Conservation (phyloP, 192 early-diverging fungal genomes). For the Coemansia sp. region DNA sequence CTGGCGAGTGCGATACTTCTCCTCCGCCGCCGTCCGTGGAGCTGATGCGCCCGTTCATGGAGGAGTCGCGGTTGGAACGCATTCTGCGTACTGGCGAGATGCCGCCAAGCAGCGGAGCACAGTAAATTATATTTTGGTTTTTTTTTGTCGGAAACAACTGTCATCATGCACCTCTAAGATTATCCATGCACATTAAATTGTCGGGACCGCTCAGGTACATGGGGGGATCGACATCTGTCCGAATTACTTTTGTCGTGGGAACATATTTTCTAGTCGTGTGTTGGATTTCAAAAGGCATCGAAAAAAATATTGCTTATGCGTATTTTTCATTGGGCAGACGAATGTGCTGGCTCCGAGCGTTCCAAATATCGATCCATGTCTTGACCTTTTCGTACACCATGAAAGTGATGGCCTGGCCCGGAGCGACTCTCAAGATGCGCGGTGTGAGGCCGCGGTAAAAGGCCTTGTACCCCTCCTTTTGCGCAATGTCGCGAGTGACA, state of each 20-base stretch:
- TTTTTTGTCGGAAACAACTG: no score
- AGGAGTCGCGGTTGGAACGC: slow-evolving; percentile 31
- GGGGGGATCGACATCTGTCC: no score
- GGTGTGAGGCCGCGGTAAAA: slow-evolving; percentile 97
- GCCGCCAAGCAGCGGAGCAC: neutral
- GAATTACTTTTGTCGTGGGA: no score
- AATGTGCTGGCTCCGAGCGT: slow-evolving; percentile 18
- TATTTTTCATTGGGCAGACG: slow-evolving; percentile 30
- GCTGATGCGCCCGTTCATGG: slow-evolving; percentile 27
- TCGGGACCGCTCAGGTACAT: no score
- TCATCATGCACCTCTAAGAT: no score
- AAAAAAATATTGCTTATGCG: neutral
- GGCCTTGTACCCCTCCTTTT: slow-evolving; percentile 87
- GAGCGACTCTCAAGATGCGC: slow-evolving; percentile 89
- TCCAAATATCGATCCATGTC: slow-evolving; percentile 60
- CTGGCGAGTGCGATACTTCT: neutral
- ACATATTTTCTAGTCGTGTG: no score
- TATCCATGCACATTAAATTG: no score
- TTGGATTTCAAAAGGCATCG: no score
- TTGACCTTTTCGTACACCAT: slow-evolving; percentile 91
- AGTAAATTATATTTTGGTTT: no score
- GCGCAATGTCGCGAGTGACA: slow-evolving; percentile 71
- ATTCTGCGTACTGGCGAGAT: slow-evolving; percentile 39
- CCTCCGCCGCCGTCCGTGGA: slow-evolving; percentile 1
- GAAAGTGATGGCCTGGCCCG: slow-evolving; percentile 96